phyloP scores from a whole-genome alignment of 306 rosid species.

The Cicer arietinum region DNA sequence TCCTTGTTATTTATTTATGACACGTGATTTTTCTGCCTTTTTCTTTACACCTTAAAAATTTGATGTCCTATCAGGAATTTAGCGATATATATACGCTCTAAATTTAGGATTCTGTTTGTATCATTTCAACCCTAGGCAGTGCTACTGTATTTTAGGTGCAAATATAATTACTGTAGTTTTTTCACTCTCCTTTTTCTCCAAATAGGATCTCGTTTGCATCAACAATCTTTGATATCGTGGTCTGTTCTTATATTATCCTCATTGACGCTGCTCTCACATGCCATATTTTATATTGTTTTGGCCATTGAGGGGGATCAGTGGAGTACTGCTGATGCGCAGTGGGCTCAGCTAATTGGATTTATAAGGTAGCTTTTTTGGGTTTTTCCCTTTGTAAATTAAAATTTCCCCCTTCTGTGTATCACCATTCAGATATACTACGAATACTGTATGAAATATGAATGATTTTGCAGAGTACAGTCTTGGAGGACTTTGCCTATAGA shows the following conservation, averaged over 20 bases:
- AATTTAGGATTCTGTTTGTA: constrained; percentile 8
- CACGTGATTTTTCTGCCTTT: constrained; percentile 14
- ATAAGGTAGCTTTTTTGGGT: constrained; percentile 52
- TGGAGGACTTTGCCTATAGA: constrained; percentile 65
- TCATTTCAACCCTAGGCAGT: constrained; percentile 19
- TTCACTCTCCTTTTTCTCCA: neutral
- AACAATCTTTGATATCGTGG: constrained; percentile 71
- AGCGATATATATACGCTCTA: neutral
- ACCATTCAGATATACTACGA: neutral
- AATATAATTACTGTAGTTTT: constrained; percentile 21
- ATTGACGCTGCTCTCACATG: constrained; percentile 69
- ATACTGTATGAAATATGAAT: constrained; percentile 25
- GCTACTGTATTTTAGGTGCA: constrained; percentile 26
- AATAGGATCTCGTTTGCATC: constrained; percentile 63
- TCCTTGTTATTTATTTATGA: constrained; percentile 14
- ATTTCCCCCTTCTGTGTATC: constrained; percentile 31
- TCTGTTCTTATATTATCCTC: constrained; percentile 65
- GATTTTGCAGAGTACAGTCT: constrained; percentile 74
- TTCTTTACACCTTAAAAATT: constrained; percentile 5
- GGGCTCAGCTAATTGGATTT: constrained; percentile 84
- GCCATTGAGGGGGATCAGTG: constrained; percentile 62
- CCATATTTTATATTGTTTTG: constrained; percentile 66
- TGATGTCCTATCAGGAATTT: constrained; percentile 15
- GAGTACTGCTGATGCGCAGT: constrained; percentile 64
- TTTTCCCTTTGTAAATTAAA: constrained; percentile 1